Conservation (phyloP, 1,284 basidiomycete species). For the Marasmius sp. region DNA sequence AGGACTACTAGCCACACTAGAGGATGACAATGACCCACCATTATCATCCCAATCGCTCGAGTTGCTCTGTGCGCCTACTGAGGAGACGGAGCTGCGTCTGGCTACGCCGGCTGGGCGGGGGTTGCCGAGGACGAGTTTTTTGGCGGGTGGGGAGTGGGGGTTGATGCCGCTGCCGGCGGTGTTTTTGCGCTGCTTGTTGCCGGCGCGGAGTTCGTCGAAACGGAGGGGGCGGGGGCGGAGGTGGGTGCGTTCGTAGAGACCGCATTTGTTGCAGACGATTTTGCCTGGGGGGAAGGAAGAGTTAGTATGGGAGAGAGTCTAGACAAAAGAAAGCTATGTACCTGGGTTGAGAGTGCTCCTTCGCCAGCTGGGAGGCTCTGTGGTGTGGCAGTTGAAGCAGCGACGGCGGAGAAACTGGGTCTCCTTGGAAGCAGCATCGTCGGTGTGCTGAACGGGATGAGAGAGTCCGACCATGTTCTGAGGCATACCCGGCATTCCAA, state of each 20-base stretch:
- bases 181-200: slow-evolving; percentile 75
- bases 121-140: neutral
- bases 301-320: neutral
- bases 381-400: slow-evolving; percentile 87
- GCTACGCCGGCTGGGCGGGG: slow-evolving; percentile 28
- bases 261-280: slow-evolving; percentile 89
- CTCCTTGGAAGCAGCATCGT: slow-evolving; percentile 84
- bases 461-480: slow-evolving; percentile 37
- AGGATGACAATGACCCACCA: slow-evolving; percentile 44
- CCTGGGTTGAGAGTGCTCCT: slow-evolving; percentile 79
- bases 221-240: slow-evolving; percentile 75
- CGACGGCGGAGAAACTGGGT: slow-evolving; percentile 81
- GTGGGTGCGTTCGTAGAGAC: slow-evolving; percentile 83
- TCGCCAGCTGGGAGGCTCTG: slow-evolving; percentile 83
- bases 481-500: neutral
- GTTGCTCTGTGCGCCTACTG: slow-evolving; percentile 59
- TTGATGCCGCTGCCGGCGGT: slow-evolving; percentile 32
- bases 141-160: neutral
- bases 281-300: slow-evolving; percentile 40
- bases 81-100: slow-evolving; percentile 62
- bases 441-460: slow-evolving; percentile 78
- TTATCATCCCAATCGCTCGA: slow-evolving; percentile 76
- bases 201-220: slow-evolving; percentile 80
- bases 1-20: neutral
- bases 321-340: neutral